Evolutionary conservation across 176 grass and related monocot species (phyloP), one percentile per base, ranked within the genome.

Genomic region (Aegilops longissima): DNA sequence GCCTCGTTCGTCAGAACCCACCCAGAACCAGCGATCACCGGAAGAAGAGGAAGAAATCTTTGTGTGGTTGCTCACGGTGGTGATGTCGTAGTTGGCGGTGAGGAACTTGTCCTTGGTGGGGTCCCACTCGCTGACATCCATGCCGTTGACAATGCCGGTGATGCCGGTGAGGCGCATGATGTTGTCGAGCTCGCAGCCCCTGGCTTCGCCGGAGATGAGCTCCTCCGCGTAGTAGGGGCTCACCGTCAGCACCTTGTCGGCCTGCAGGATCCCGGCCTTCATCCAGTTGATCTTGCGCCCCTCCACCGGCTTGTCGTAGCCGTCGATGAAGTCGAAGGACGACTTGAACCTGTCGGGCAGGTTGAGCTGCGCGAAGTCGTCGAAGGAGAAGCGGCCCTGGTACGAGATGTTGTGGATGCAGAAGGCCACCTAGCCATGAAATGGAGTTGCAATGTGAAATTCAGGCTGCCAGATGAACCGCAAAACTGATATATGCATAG

Each of bases 331-430:
- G 76, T 95, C 89, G 77, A 93, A 98, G 20, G 95, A 95, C 14
- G 95, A 88, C 89, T 78, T 94, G 79, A 98, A 96, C 58, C 70
- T 83, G 25, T 92, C 92, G 0, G 96, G 93, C 30, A 98, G 96
- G 13, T 98, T 95, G 58, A 98, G 90, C 24, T 76, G 58, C 2
- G 78, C 5, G 56, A 78, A 98, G 66, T 98, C 96, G 0, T 70
- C 47, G 20, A 77, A 77, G 20, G 90, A 71, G 66, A 98, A 98
- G 0, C 96, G 86, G 17, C 96, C 96, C 80, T 98, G 96, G 82
- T 98, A 98, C 11, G 92, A 87, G 40, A 98, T 95, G 86, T 98
- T 98, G 90, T 98, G 96, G 91, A 98, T 98, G 92, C 96, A 98
- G 88, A 96, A 98, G 3, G 90, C 92, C 17, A 94, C 94, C 96